Evolutionary conservation across 352 stramenopile genomes (phyloP).

Genomic region (Phytopythium delawarense): DNA sequence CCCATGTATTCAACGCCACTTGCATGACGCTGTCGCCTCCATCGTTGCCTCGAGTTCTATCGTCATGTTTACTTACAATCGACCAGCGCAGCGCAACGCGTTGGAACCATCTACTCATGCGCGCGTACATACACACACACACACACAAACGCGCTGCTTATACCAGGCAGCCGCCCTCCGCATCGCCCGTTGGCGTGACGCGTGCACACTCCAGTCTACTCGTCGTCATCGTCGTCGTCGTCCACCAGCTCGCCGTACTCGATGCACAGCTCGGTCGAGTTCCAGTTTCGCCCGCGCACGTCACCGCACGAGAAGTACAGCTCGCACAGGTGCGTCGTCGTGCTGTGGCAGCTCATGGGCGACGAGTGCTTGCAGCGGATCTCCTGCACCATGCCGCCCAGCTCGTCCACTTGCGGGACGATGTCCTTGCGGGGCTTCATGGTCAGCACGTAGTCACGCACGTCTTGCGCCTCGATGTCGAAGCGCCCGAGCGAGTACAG

Average conservation of each 20-base stretch:
- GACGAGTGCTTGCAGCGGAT: constrained; percentile 67
- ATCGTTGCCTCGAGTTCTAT: background rate
- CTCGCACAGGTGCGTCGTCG: constrained; percentile 70
- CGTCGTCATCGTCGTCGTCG: constrained; percentile 17
- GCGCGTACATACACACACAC: background rate
- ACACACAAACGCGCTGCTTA: background rate
- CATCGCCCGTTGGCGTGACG: background rate
- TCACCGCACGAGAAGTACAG: constrained; percentile 74
- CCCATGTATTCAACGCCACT: background rate
- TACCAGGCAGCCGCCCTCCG: background rate
- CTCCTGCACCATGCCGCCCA: constrained; percentile 75
- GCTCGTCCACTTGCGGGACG: constrained; percentile 66
- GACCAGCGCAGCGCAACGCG: background rate
- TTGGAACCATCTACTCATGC: background rate
- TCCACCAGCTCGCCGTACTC: constrained; percentile 34
- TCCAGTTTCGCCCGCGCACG: constrained; percentile 55
- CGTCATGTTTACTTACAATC: background rate
- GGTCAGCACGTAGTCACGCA: constrained; percentile 77
- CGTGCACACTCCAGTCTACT: constrained; percentile 7
- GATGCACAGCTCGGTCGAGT: constrained; percentile 48
- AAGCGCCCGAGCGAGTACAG: constrained; percentile 75
- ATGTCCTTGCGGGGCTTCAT: constrained; percentile 81
- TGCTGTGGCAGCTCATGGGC: constrained; percentile 69
- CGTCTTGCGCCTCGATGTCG: constrained; percentile 44
- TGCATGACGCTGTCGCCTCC: background rate